Evolutionary conservation across 1,284 basidiomycete genomes (phyloP).

Genomic region (Anthracocystis panici-leucophaei): DNA sequence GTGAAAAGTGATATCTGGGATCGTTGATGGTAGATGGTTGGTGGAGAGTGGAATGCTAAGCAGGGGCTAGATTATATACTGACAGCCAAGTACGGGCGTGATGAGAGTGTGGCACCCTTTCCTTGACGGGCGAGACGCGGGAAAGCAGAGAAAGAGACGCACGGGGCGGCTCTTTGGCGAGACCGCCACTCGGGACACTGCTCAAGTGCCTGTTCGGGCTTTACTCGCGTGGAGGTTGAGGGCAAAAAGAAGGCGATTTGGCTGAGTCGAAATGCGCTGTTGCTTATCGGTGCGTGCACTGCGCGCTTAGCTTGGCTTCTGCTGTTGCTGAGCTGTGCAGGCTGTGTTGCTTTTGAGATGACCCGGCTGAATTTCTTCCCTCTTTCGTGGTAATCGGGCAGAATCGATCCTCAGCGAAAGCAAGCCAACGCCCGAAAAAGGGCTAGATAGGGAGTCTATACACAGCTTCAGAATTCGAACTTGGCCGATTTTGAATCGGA

Average conservation of each 20-base stretch:
- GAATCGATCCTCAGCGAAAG: conserved; percentile 5
- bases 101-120: conserved; percentile 13
- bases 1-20: conserved; percentile 12
- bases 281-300: conserved; percentile 17
- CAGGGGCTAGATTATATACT: conserved; percentile 33
- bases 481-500: conserved; percentile 3
- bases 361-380: neutral
- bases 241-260: neutral
- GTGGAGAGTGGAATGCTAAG: conserved; percentile 4
- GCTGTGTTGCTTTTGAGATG: neutral
- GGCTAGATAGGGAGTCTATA: conserved; percentile 14
- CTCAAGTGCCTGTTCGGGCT: conserved; percentile 11
- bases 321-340: conserved; percentile 4
- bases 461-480: conserved; percentile 3
- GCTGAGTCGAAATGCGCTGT: conserved; percentile 21
- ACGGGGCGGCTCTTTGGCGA: conserved; percentile 15
- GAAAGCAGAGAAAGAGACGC: conserved; percentile 3
- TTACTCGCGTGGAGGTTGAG: conserved; percentile 13
- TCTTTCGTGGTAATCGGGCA: conserved; percentile 8
- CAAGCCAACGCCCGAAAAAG: neutral
- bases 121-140: neutral
- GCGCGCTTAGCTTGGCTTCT: neutral
- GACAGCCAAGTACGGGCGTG: neutral
- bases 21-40: conserved; percentile 6
- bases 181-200: conserved; percentile 17